Evolutionary conservation across 1,139 yeast species (phyloP), one percentile per base, ranked within the genome.

Genomic region (Barnettozyma hawaiiensis): DNA sequence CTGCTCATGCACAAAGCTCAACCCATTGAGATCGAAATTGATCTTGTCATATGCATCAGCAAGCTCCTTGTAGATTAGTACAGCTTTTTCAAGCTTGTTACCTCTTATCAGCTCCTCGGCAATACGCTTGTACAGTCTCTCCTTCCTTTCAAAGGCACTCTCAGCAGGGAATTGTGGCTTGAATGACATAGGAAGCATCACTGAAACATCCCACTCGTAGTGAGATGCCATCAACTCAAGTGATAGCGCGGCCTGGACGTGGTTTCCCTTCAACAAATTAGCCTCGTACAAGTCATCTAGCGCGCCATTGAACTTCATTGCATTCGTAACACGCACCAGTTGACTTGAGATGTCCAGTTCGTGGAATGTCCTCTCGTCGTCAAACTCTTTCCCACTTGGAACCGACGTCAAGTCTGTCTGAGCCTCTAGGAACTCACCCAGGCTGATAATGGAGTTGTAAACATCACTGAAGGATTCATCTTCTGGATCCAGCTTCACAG

Each of bases 361-460:
- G 59, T 84, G 85, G 75, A 85, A 83, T 3, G 89, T 81, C 59
- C 96, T 71, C 61, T 87, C 96, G 57, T 85, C 95, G 54, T 84
- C 92, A 62, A 83, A 87, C 55, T 87, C 95, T 37, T 81, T 81
- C 18, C 90, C 92, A 40, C 74, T 75, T 18, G 96, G 96, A 45
- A 87, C 86, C 51, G 76, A 75, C 52, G 76, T 76, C 54, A 84
- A 75, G 55, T 85, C 87, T 48, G 79, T 72, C 56, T 85, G 71
- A 19, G 81, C 77, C 42, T 74, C 76, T 48, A 86, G 64, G 62
- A 86, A 85, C 27, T 78, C 82, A 29, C 78, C 62, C 34, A 85
- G 60, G 44, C 76, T 79, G 46, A 73, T 74, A 47, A 82, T 68
- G 44, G 81, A 76, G 38, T 66, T 65, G 49, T 71, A 65, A 39